Percentiles rank a stretch among this genome's conserved stretches.
phyloP scores from a whole-genome alignment of 208 protist genomes.

The Crithidia bombi region DNA sequence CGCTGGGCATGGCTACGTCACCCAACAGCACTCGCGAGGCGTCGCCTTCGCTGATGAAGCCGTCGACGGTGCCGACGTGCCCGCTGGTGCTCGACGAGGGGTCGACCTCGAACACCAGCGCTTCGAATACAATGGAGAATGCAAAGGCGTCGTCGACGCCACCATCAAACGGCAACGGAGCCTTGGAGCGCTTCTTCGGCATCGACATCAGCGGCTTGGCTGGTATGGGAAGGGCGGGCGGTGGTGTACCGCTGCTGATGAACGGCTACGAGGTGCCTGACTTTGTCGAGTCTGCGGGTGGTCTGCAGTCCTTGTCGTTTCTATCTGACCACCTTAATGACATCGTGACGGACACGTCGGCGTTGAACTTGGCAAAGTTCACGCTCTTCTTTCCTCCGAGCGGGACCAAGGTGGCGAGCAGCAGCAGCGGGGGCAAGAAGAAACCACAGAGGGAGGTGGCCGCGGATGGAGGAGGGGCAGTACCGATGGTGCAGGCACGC shows the following conservation, averaged over 20 bases:
- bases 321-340: conserved; percentile 2
- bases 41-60: neutral
- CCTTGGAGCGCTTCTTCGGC: too few species aligned
- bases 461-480: neutral
- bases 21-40: neutral
- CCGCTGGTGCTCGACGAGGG: neutral
- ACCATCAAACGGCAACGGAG: too few species aligned
- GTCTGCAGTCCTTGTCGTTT: conserved; percentile 12
- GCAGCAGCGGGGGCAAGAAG: neutral
- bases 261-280: conserved; percentile 9
- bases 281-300: conserved; percentile 11
- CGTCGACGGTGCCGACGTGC: neutral
- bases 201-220: neutral
- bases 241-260: neutral
- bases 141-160: neutral
- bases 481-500: neutral
- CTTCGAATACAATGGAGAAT: neutral
- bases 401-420: neutral
- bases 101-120: neutral
- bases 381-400: neutral
- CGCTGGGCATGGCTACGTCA: too few species aligned
- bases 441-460: too few species aligned
- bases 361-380: neutral
- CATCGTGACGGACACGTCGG: neutral
- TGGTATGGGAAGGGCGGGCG: neutral